Evolutionary conservation across 768 basidiomycete species (phyloP).

Genomic region (Saitozyma podzolica): DNA sequence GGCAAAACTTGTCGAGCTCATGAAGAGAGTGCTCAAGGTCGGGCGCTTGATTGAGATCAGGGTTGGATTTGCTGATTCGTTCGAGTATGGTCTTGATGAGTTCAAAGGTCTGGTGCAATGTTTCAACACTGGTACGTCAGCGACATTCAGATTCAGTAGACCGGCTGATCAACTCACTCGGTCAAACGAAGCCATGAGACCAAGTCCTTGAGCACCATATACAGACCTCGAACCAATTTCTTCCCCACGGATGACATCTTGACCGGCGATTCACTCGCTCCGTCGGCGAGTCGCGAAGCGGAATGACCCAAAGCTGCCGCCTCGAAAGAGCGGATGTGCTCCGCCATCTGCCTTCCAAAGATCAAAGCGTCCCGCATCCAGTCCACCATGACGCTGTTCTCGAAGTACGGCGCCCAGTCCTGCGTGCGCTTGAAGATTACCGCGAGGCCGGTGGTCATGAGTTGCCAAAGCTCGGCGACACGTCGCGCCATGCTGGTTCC

Average conservation of each 20-base stretch:
- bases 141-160: background rate
- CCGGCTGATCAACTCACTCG: conserved; percentile 59
- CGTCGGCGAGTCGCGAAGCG: conserved; percentile 13
- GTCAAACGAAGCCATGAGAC: conserved; percentile 88
- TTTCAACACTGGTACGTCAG: conserved; percentile 57
- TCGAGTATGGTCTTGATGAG: conserved; percentile 76
- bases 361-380: conserved; percentile 99
- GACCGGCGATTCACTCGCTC: conserved; percentile 47
- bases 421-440: conserved; percentile 84
- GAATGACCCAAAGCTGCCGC: conserved; percentile 58
- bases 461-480: conserved; percentile 74
- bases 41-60: conserved; percentile 45
- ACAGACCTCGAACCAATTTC: conserved; percentile 74
- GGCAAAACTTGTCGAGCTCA: conserved; percentile 60
- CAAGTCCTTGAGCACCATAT: conserved; percentile 75
- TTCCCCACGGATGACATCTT: conserved; percentile 65
- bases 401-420: conserved; percentile 76
- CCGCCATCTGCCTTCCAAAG: conserved; percentile 81
- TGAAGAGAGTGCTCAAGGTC: conserved; percentile 58
- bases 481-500: conserved; percentile 55
- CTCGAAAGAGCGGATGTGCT: conserved; percentile 77
- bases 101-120: conserved; percentile 83
- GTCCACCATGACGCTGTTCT: conserved; percentile 78
- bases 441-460: conserved; percentile 75
- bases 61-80: conserved; percentile 67